Evolutionary conservation across 2,329 filamentous ascomycete species (phyloP).

Genomic region (Xylaria sp.): DNA sequence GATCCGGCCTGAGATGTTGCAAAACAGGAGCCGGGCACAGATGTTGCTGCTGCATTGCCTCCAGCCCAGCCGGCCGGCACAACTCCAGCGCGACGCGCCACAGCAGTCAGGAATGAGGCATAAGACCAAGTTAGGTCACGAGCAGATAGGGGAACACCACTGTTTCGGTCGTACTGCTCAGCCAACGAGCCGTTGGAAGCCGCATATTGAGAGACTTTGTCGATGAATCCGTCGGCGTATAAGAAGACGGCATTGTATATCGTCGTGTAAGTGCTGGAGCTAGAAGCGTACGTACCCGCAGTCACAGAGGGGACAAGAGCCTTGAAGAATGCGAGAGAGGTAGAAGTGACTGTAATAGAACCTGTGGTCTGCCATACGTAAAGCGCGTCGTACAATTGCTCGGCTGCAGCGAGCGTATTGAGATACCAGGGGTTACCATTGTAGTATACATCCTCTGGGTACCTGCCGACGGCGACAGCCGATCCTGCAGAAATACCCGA

Average conservation of each 20-base stretch:
- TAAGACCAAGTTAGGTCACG: conserved; percentile 63
- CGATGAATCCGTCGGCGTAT: conserved; percentile 70
- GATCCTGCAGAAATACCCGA: conserved; percentile 66
- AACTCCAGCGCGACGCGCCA: conserved; percentile 63
- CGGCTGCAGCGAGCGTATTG: conserved; percentile 78
- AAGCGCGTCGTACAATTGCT: conserved; percentile 81
- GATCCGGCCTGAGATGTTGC: conserved; percentile 59
- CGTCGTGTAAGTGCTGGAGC: conserved; percentile 59
- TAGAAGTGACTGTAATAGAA: conserved; percentile 70
- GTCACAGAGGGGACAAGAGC: conserved; percentile 68
- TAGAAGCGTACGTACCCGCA: conserved; percentile 69
- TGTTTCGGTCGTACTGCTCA: conserved; percentile 71
- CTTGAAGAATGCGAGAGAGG: conserved; percentile 77
- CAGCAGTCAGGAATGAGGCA: conserved; percentile 67
- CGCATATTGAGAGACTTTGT: conserved; percentile 70
- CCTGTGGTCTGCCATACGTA: conserved; percentile 74
- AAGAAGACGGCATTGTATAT: conserved; percentile 66
- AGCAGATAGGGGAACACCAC: conserved; percentile 68
- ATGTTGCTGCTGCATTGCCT: conserved; percentile 53
- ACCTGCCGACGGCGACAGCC: conserved; percentile 72
- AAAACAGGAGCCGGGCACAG: conserved; percentile 61
- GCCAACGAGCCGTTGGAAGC: conserved; percentile 69
- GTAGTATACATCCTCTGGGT: conserved; percentile 78
- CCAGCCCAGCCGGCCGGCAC: conserved; percentile 67
- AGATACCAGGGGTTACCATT: conserved; percentile 89